These are phyloP conservation scores for Conticribra weissflogii DNA, from an alignment of 108 stramenopile genomes.

Conservation along the genomic window DNA sequence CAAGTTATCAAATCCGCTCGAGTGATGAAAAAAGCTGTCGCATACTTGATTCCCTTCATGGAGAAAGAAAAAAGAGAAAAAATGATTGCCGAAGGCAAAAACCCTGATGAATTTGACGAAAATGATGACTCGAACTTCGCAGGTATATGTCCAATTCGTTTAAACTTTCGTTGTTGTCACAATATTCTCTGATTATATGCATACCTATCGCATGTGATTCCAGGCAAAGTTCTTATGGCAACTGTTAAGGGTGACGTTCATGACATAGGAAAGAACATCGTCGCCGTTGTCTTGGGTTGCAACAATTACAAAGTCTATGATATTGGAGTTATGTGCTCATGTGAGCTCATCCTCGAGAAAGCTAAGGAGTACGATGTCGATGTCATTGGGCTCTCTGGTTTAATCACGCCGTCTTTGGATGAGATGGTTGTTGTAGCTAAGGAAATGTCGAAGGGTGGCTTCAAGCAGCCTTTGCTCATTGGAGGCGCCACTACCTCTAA, in stretches of 20 bases:
- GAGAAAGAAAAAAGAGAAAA: constrained; percentile 96
- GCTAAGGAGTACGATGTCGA: constrained; percentile 96
- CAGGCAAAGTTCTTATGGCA: constrained; percentile 97
- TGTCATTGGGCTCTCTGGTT: constrained; percentile 97
- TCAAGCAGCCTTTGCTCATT: constrained; percentile 95
- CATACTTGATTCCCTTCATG: constrained; percentile 99
- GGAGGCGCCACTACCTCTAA: constrained; percentile 99
- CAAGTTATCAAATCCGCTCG: constrained; percentile 99
- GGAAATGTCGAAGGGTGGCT: constrained; percentile 94
- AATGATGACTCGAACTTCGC: constrained; percentile 91
- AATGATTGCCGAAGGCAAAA: constrained; percentile 85
- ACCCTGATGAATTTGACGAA: constrained; percentile 79
- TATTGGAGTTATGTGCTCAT: constrained; percentile 98
- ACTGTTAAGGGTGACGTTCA: constrained; percentile 99
- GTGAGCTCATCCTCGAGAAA: constrained; percentile 94
- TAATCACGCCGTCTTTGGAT: constrained; percentile 99
- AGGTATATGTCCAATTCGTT: constrained; percentile 31
- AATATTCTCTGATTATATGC: constrained; percentile 14
- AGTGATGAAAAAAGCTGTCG: constrained; percentile 99
- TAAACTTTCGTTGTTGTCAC: too few species aligned
- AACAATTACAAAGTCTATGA: constrained; percentile 99
- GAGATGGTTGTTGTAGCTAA: constrained; percentile 99
- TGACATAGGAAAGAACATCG: constrained; percentile 99
- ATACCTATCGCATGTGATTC: constrained; percentile 4
- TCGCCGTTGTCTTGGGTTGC: constrained; percentile 98